These are phyloP conservation scores for Hericium erinaceus DNA, from an alignment of 768 basidiomycete species.

Conservation along the genomic window DNA sequence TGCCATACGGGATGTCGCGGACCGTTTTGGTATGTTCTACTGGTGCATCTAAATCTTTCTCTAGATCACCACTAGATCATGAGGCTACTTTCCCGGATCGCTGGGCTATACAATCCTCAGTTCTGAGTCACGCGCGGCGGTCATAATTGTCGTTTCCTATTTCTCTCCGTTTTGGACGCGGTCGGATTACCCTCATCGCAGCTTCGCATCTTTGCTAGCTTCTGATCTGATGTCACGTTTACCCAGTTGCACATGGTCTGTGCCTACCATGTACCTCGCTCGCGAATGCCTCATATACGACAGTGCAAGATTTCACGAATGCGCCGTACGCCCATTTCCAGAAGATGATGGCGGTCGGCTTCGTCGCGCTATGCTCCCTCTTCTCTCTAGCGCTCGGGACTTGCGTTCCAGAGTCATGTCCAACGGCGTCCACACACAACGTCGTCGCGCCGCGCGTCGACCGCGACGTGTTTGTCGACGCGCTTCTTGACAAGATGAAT, in stretches of 20 bases:
- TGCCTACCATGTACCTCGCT: neutral
- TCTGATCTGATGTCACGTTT: neutral
- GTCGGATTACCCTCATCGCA: too few species aligned
- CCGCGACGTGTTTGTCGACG: neutral
- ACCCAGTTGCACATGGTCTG: neutral
- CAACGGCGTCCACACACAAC: neutral
- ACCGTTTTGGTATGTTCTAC: neutral
- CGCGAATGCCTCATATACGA: neutral
- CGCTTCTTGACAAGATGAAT: neutral
- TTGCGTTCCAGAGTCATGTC: neutral
- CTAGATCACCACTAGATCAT: neutral
- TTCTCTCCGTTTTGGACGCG: neutral
- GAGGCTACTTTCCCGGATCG: neutral
- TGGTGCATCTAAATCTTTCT: neutral
- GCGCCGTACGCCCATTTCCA: neutral
- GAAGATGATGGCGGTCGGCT: neutral
- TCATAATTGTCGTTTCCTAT: neutral
- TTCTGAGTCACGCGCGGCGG: neutral
- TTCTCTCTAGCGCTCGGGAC: neutral
- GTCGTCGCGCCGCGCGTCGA: neutral
- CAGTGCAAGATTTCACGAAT: neutral
- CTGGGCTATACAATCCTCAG: too few species aligned
- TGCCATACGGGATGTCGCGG: neutral
- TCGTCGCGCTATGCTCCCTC: neutral
- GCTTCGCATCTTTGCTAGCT: neutral